Conservation (phyloP, 371 early-diverging fungal species). For the Homolaphlyctis polyrhiza region DNA sequence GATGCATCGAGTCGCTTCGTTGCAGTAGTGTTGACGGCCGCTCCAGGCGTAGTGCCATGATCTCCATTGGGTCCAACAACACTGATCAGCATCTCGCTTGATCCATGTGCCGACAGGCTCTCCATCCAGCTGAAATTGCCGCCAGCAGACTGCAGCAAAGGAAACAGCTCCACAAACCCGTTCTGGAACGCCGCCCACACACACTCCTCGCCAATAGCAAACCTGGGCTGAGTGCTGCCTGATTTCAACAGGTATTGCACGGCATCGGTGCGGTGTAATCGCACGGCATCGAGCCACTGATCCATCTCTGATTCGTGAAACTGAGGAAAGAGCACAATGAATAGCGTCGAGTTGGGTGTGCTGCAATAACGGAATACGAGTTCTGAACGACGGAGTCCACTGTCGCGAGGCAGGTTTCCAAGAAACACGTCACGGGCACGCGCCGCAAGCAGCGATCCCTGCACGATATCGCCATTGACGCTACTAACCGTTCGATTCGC, state of each 20-base stretch:
- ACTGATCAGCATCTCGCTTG: neutral
- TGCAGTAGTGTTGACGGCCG: neutral
- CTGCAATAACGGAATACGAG: neutral
- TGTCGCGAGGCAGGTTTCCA: neutral
- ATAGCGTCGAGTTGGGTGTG: neutral
- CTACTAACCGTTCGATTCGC: neutral
- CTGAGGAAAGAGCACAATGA: neutral
- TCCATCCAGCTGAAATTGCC: constrained; percentile 3
- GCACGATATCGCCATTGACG: too few species aligned
- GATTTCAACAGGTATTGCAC: neutral
- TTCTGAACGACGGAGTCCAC: neutral
- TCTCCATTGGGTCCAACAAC: neutral
- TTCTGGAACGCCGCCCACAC: constrained; percentile 2
- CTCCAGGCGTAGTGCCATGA: neutral
- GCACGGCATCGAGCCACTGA: neutral
- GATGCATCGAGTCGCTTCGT: neutral
- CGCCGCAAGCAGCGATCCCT: too few species aligned
- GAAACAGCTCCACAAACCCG: neutral
- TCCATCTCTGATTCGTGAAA: neutral
- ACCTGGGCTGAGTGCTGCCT: neutral
- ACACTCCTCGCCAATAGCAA: neutral
- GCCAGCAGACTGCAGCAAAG: neutral
- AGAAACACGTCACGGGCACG: neutral
- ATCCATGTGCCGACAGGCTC: neutral
- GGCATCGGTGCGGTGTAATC: neutral